phyloP scores from a whole-genome alignment of 75 land plant species.

The Picea sitchensis region DNA sequence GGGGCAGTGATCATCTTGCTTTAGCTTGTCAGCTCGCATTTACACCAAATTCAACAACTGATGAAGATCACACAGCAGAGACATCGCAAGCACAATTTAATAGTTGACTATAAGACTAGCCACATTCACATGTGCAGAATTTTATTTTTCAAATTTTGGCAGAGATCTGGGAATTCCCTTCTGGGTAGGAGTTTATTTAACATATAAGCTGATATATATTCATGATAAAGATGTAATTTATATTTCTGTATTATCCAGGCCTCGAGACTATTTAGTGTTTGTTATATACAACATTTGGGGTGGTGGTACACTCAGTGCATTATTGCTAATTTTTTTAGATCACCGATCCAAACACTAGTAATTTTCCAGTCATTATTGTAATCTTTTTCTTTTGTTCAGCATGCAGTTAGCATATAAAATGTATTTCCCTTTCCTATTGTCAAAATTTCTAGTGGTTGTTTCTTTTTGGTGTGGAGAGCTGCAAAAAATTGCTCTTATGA shows the following conservation, averaged over 20 bases:
- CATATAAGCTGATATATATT: neutral
- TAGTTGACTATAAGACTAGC: too few species aligned
- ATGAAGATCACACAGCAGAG: neutral
- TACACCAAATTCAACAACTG: neutral
- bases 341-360: too few species aligned
- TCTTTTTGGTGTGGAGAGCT: neutral
- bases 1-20: slow-evolving; percentile 97
- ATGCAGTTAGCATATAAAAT: neutral
- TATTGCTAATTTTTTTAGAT: too few species aligned
- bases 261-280: neutral
- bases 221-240: neutral
- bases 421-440: neutral
- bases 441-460: neutral
- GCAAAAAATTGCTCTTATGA: neutral
- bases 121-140: neutral
- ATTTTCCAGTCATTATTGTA: neutral
- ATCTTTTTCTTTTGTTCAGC: neutral
- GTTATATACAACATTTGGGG: neutral
- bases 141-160: neutral
- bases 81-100: neutral
- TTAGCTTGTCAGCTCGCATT: slow-evolving; percentile 78
- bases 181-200: neutral
- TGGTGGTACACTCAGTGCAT: neutral
- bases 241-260: too few species aligned
- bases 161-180: neutral